Evolutionary conservation across 2,329 filamentous ascomycete species (phyloP), one percentile per base, ranked within the genome.

Genomic region (Zasmidium angulare): DNA sequence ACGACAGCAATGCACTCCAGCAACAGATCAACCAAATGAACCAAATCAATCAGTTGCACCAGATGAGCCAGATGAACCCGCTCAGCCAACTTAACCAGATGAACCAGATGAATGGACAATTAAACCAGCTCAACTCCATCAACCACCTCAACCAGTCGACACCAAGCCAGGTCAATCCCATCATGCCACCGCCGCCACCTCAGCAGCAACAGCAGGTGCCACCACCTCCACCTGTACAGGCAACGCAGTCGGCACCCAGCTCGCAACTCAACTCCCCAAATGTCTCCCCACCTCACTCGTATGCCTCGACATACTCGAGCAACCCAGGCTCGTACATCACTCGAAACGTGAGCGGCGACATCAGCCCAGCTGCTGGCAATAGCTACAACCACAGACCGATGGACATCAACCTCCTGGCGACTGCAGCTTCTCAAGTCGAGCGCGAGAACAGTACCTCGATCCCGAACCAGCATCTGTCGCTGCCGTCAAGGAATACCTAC

Each of bases 191-290:
- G 19, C 57, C 58, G 21, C 51, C 51, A 20, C 51, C 36, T 20
- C 51, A 53, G 40, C 51, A 53, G n/a, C 50, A 48, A 24, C 56
- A 48, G 40, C 47, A 58, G 17, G 17, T 23, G 46, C 26, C 46
- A 50, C 43, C 56, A 12, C 49, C 48, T 11, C 50, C 48, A 36
- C 51, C 54, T 48, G 40, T 52, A 11, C 77, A 81, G 67, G 89
- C 90, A 72, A 91, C 93, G 64, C 89, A 91, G 70, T 97, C 93
- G 29, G 93, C 93, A 17, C 93, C 93, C 11, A 86, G 86, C 14
- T 97, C 93, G 14, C 89, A 91, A 62, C 80, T 96, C 57, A 90
- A 84, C 57, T 98, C 93, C n/a, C 93, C 93, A 50, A 96, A 97
- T 75, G 91, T 97, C 53, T 98, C 93, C 20, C 95, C 95, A 51